Percentiles rank a stretch among this genome's conserved stretches.
phyloP scores from a whole-genome alignment of 306 rosid genomes.

The Glycine tomentella region DNA sequence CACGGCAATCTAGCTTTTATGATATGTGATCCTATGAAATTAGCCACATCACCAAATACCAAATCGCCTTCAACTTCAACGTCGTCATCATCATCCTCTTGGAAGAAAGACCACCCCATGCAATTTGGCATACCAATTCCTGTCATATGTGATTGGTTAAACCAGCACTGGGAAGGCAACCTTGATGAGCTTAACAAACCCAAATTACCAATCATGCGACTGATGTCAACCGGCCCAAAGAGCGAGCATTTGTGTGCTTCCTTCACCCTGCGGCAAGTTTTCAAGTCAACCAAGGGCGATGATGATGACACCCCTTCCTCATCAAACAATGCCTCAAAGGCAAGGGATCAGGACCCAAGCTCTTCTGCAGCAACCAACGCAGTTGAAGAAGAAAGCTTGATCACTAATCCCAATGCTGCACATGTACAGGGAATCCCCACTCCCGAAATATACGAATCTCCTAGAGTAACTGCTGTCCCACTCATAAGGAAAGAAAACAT shows the following conservation, averaged over 20 bases:
- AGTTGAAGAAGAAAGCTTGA: conserved; percentile 66
- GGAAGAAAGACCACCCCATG: conserved; percentile 89
- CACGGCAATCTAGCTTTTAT: conserved; percentile 97
- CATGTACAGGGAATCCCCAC: conserved; percentile 95
- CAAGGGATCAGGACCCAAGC: conserved; percentile 68
- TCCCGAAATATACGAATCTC: conserved; percentile 97
- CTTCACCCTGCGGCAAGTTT: conserved; percentile 81
- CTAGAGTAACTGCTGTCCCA: conserved; percentile 76
- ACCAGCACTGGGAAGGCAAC: conserved; percentile 99
- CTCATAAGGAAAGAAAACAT: conserved; percentile 63
- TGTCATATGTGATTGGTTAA: conserved; percentile 91
- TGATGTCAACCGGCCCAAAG: conserved; percentile 85
- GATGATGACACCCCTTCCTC: conserved; percentile 82
- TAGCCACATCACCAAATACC: conserved; percentile 91
- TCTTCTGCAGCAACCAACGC: conserved; percentile 59
- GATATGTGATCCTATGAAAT: conserved; percentile 98
- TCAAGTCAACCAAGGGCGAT: conserved; percentile 75
- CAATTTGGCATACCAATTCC: conserved; percentile 96
- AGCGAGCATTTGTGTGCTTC: conserved; percentile 95
- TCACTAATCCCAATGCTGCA: conserved; percentile 55
- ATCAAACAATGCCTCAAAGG: conserved; percentile 61
- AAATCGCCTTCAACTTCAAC: conserved; percentile 81
- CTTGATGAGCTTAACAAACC: conserved; percentile 98
- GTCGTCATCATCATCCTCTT: conserved; percentile 75
- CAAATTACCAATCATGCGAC: conserved; percentile 81